Evolutionary conservation across 345 rosid genomes (phyloP), one percentile per base, ranked within the genome.

Genomic region (Salix purpurea): DNA sequence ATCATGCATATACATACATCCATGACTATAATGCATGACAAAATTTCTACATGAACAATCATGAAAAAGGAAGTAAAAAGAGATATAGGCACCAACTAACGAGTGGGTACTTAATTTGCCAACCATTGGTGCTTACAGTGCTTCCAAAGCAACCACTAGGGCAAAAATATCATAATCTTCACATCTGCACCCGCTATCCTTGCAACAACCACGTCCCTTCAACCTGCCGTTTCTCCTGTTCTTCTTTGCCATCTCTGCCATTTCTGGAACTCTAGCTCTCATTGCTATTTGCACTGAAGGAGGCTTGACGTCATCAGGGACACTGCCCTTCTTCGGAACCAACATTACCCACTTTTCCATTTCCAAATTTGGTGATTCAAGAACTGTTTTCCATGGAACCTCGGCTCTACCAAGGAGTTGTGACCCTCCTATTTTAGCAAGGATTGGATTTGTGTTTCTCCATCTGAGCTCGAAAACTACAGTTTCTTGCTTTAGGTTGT

Each of bases 391-490:
- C 91, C 90, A 89, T 23, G 86, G 80, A 74, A 83, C 46, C 61
- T 92, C 91, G 68, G 85, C 93, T 61, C 87, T 84, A 2, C 94
- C 97, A 26, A 91, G 21, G 13, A 92, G 82, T 76, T 82, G 78
- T 28, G 97, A 91, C 66, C 83, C 85, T 24, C 84, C 74, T 56
- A 83, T 77, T 42, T 79, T 85, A 37, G 89, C 77, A 4, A 90
- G 44, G 11, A 84, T 67, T 8, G 87, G 67, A 3, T 75, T 18
- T 30, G 78, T 74, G 66, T 66, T 84, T 80, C 87, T 83, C 85
- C 84, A 85, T 60, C 95, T 74, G 37, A 92, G 84, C 90, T 95
- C 93, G 26, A 95, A 87, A 60, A 81, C 85, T 0, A 89, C 82
- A 34, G 74, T 85, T 10, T 89, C 85, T 82, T 88, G 84, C 84